Evolutionary conservation across 805 yeast genomes (phyloP), one percentile per base, ranked within the genome.

Genomic region (Spathaspora boniae): DNA sequence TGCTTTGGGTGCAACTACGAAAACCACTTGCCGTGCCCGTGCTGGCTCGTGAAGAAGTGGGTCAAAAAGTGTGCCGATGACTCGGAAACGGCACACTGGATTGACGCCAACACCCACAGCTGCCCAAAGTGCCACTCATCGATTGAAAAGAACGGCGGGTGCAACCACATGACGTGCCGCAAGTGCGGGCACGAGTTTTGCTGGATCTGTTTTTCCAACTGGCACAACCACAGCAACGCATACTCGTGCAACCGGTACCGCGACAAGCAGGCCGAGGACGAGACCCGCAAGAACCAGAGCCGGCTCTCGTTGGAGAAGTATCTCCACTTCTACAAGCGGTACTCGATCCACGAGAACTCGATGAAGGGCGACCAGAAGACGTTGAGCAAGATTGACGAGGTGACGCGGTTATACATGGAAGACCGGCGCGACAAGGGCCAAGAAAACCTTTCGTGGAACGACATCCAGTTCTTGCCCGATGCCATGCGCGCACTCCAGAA

Each of bases 131-230:
- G 98, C 63, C 63, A 65, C 7, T 65, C 87, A 1, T 66, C 78
- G 19, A 93, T 91, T 43, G 97, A 93, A 54, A 88, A 91, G 50
- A 84, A 84, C 53, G 98, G 97, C 16, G 98, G 98, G 0, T 93
- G 98, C 62, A 91, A 91, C 59, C 98, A 93, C 60, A 91, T 93
- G 96, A 73, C 79, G 1, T 93, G 98, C 57, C 67, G 75, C 3
- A 80, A 78, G 40, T 93, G 98, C 57, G 53, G 56, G 9, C 60
- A 76, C 54, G 86, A 89, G 54, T 93, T 88, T 53, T 93, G 98
- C 58, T 93, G 98, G 98, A 78, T 89, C 26, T 93, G 98, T 58
- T 55, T 76, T 42, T 80, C 80, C 3, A 73, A 67, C 22, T 91
- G 98, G 98, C 50, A 54, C 0, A 60, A 60, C 11, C 98, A 91